Conservation (phyloP, 169 alveolate species). For the Plasmodium yoelii region DNA sequence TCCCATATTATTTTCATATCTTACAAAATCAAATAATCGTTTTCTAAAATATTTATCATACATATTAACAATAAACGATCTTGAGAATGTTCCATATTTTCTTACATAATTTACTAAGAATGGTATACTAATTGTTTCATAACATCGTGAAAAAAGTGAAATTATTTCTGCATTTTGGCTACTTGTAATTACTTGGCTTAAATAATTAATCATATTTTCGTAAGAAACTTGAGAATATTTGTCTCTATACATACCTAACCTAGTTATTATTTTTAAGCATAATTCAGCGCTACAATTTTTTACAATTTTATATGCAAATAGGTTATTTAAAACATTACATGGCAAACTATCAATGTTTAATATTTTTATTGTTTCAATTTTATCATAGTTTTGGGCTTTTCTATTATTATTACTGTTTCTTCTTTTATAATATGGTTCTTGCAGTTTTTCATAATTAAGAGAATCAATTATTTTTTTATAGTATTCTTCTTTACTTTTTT, state of each 20-base stretch:
- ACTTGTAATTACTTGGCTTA: conserved; percentile 75
- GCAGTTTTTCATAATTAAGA: conserved; percentile 7
- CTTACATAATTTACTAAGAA: conserved; percentile 87
- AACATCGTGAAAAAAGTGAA: conserved; percentile 83
- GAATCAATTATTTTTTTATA: conserved; percentile 53
- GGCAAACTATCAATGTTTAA: conserved; percentile 84
- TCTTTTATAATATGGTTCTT: conserved; percentile 26
- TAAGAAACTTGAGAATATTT: conserved; percentile 82
- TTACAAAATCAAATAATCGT: conserved; percentile 82
- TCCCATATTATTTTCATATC: conserved; percentile 75
- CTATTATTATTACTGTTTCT: conserved; percentile 38
- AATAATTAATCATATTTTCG: conserved; percentile 80
- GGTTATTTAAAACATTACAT: conserved; percentile 79
- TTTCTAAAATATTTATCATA: conserved; percentile 79
- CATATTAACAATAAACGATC: conserved; percentile 83
- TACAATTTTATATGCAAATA: conserved; percentile 83
- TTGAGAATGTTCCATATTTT: conserved; percentile 84
- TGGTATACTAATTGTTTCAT: conserved; percentile 86
- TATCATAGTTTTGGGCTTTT: conserved; percentile 51
- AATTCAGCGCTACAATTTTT: conserved; percentile 86
- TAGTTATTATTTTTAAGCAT: conserved; percentile 80
- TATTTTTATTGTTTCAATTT: conserved; percentile 77
- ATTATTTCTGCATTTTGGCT: conserved; percentile 82
- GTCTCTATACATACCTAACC: conserved; percentile 84
- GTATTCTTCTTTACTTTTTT: conserved; percentile 49